phyloP scores from a whole-genome alignment of 805 yeast genomes.

The Spathaspora sp. region DNA sequence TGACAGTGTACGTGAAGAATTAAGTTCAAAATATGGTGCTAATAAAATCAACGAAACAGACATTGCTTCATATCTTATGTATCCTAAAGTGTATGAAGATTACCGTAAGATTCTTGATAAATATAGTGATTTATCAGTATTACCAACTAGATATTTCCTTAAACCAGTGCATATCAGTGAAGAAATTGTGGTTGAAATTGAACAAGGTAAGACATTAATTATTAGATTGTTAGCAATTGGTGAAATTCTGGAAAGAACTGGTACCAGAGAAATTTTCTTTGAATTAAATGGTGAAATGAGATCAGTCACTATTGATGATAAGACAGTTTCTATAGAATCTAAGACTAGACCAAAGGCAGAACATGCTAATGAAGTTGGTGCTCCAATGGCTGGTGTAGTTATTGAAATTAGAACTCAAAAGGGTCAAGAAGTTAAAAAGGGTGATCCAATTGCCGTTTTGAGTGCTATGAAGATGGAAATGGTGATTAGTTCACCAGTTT shows the following conservation, averaged over 20 bases:
- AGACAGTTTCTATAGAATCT: constrained; percentile 79
- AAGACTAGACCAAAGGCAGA: constrained; percentile 89
- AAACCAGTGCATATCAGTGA: constrained; percentile 85
- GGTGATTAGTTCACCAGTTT: constrained; percentile 90
- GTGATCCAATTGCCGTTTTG: constrained; percentile 89
- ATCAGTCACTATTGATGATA: constrained; percentile 89
- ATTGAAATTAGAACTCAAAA: constrained; percentile 89
- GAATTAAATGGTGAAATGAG: constrained; percentile 98
- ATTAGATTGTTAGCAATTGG: constrained; percentile 91
- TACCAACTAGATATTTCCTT: constrained; percentile 89
- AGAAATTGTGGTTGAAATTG: constrained; percentile 85
- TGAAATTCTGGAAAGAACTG: constrained; percentile 78
- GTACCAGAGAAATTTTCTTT: constrained; percentile 93
- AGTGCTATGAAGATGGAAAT: constrained; percentile 99
- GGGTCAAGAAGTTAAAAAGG: constrained; percentile 89
- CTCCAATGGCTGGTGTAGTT: constrained; percentile 99
- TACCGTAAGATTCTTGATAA: constrained; percentile 69
- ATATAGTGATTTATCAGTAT: constrained; percentile 89
- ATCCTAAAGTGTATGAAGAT: constrained; percentile 94
- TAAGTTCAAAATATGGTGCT: constrained; percentile 72
- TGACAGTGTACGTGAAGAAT: constrained; percentile 64
- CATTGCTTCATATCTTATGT: constrained; percentile 95
- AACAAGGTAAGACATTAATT: constrained; percentile 91
- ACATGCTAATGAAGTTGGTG: constrained; percentile 90
- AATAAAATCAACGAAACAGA: constrained; percentile 68